Evolutionary conservation across 1,139 yeast species (phyloP), one percentile per base, ranked within the genome.

Genomic region (Scheffersomyces stambukii): DNA sequence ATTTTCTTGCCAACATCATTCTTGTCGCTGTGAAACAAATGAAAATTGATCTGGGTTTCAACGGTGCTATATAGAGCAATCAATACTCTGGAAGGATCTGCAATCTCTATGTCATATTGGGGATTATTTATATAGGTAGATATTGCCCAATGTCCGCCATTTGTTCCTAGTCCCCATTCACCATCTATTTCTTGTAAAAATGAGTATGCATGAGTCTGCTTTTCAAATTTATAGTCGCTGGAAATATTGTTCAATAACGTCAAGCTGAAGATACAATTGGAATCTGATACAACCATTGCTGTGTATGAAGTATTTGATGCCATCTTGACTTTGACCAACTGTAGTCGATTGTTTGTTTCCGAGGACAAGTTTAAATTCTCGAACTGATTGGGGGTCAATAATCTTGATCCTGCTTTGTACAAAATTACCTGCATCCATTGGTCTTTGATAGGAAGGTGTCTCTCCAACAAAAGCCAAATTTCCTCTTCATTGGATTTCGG

Each of bases 111-210:
- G 24, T 59, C 55, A 43, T 61, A 81, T 40, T 82, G 86, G 0
- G 95, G 94, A 41, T 83, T 84, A 21, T 59, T 50, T 19, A 71
- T 56, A 42, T 67, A 83, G 1, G 71, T 54, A 3, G 73, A 57
- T 24, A 60, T 40, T 0, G 70, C 43, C 74, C 78, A 73, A 38
- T 67, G 71, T 0, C 91, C 89, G 2, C 85, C 88, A 24, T 67
- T 54, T 10, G 54, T 53, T 2, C 52, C 52, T 2, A 48, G 43
- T 9, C 54, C 57, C 89, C 91, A 81, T 17, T 50, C 54, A 8
- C 70, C 81, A 0, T 51, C 45, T 2, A 52, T 27, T 0, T 54
- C 32, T 2, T 54, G 49, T 1, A 41, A 24, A 23, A 40, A 32
- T 3, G 48, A 38, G 25, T 51, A 52, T 14, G 44, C 44, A n/a